Percentiles rank a stretch among this genome's conserved stretches.
Evolutionary conservation across 441 rosid genomes (phyloP).

Genomic region (Viola pubescens): DNA sequence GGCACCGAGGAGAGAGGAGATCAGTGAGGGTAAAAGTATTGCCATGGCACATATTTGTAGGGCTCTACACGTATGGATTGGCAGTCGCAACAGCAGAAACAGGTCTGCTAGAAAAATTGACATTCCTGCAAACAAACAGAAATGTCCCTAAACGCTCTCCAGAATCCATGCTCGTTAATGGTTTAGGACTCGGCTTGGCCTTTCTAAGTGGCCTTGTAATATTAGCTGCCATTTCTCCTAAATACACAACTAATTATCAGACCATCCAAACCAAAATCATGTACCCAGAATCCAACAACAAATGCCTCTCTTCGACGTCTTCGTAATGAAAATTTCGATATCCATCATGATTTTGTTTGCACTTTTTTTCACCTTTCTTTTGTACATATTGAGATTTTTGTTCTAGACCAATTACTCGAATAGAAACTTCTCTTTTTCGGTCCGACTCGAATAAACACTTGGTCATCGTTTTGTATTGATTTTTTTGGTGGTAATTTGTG

Average conservation of each 20-base stretch:
- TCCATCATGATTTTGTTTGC: no score
- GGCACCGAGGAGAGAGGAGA: slow-evolving; percentile 71
- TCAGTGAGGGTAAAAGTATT: slow-evolving; percentile 44
- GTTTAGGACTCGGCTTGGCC: slow-evolving; percentile 62
- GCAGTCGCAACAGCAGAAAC: slow-evolving; percentile 92
- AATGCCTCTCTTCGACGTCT: slow-evolving; percentile 44
- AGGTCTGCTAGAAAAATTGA: slow-evolving; percentile 68
- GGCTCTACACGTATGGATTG: slow-evolving; percentile 75
- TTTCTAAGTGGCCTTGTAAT: slow-evolving; percentile 60
- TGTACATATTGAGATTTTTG: no score
- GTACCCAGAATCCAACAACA: slow-evolving; percentile 34
- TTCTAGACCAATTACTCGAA: no score
- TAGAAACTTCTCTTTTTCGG: no score
- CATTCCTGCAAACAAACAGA: slow-evolving; percentile 53
- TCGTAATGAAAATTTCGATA: slow-evolving; percentile 20
- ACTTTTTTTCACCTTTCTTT: no score
- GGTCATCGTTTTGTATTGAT: no score
- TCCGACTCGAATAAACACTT: no score
- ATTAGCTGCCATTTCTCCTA: slow-evolving; percentile 59
- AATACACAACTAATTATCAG: slow-evolving; percentile 46
- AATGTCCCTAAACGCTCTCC: slow-evolving; percentile 33
- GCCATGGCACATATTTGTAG: slow-evolving; percentile 93
- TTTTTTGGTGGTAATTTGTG: no score
- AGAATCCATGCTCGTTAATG: slow-evolving; percentile 64
- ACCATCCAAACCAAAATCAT: slow-evolving; percentile 26